phyloP scores from a whole-genome alignment of 495 filamentous ascomycete genomes.

The Apiosordaria backusii region DNA sequence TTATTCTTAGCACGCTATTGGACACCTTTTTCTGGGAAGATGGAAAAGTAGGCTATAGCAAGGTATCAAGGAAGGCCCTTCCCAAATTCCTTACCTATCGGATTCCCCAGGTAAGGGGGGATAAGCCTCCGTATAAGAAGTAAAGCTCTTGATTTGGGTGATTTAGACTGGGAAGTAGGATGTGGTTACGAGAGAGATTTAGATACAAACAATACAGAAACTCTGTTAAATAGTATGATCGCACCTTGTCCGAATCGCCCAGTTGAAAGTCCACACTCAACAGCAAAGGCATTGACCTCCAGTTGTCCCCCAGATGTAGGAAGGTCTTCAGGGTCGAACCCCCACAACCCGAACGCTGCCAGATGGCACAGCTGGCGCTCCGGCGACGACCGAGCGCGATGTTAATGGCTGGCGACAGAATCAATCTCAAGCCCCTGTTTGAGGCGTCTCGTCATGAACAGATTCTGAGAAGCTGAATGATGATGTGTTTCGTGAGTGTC shows the following conservation, averaged over 20 bases:
- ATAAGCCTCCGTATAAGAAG: slow-evolving; percentile 15
- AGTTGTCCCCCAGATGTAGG: background rate
- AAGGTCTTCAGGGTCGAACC: background rate
- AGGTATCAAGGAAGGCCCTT: slow-evolving; percentile 9
- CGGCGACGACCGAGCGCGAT: background rate
- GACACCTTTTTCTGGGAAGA: slow-evolving; percentile 16
- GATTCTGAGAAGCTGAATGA: no score
- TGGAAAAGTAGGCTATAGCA: slow-evolving; percentile 10
- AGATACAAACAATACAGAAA: slow-evolving; percentile 7
- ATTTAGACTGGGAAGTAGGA: background rate
- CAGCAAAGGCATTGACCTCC: background rate
- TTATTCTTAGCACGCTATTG: slow-evolving; percentile 11
- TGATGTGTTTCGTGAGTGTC: background rate
- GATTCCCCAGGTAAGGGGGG: slow-evolving; percentile 11
- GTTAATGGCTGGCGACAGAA: background rate
- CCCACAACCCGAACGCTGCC: background rate
- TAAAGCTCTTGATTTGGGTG: slow-evolving; percentile 1
- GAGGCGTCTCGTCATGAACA: background rate
- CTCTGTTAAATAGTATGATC: background rate
- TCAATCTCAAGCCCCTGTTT: background rate
- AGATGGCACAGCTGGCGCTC: background rate
- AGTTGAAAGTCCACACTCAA: slow-evolving; percentile 1
- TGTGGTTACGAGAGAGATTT: background rate
- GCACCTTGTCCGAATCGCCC: background rate
- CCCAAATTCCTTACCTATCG: slow-evolving; percentile 20